These are phyloP conservation scores for Agaricus subrufescens DNA, from an alignment of 768 basidiomycete species.

Conservation along the genomic window DNA sequence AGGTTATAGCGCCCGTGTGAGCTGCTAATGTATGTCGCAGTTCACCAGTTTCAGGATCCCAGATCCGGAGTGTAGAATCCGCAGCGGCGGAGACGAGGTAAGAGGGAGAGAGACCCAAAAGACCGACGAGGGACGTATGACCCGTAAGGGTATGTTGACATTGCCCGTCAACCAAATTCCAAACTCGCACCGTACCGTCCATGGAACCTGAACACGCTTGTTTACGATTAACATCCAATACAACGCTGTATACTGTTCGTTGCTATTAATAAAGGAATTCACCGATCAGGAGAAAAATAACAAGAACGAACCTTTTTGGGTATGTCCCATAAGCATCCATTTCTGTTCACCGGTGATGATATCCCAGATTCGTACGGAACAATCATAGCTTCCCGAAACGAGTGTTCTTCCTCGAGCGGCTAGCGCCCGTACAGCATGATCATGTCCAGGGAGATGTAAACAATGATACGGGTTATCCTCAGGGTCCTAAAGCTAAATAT, in stretches of 20 bases:
- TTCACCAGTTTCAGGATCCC: slow-evolving; percentile 85
- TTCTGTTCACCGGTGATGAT: slow-evolving; percentile 78
- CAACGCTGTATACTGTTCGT: slow-evolving; percentile 84
- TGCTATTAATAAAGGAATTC: neutral
- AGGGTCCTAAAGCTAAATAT: slow-evolving; percentile 39
- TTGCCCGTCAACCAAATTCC: slow-evolving; percentile 81
- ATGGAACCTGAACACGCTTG: slow-evolving; percentile 97
- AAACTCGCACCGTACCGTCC: slow-evolving; percentile 96
- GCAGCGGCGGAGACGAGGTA: slow-evolving; percentile 94
- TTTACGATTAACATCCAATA: slow-evolving; percentile 79
- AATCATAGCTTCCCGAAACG: slow-evolving; percentile 95
- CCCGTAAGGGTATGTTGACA: slow-evolving; percentile 80
- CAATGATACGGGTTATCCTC: slow-evolving; percentile 87
- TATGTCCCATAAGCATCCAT: slow-evolving; percentile 81
- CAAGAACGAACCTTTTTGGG: slow-evolving; percentile 71
- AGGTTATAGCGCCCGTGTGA: slow-evolving; percentile 97
- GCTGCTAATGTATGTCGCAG: slow-evolving; percentile 80
- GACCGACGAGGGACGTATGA: slow-evolving; percentile 92
- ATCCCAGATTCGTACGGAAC: slow-evolving; percentile 94
- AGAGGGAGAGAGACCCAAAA: slow-evolving; percentile 85
- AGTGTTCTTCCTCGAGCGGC: slow-evolving; percentile 86
- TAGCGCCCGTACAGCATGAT: slow-evolving; percentile 88
- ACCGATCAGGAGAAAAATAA: slow-evolving; percentile 2
- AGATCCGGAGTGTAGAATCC: slow-evolving; percentile 90
- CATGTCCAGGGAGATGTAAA: slow-evolving; percentile 81